Conservation (phyloP, 768 basidiomycete species). For the Kwoniella dendrophila region DNA sequence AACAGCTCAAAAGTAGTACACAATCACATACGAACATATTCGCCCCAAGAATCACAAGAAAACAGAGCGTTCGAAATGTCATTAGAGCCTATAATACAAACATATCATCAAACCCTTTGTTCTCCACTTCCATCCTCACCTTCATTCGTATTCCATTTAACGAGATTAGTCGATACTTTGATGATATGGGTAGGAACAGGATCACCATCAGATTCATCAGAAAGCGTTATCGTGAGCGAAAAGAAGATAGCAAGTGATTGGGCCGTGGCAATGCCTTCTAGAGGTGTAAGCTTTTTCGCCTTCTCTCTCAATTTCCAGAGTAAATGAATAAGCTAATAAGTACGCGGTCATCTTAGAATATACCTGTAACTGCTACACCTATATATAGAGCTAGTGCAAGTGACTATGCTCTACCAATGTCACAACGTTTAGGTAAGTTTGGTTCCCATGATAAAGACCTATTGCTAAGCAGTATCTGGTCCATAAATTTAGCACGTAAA, state of each 20-base stretch:
- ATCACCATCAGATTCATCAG: constrained; percentile 11
- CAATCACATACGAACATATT: background rate
- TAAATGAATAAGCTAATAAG: constrained; percentile 10
- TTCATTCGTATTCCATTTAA: constrained; percentile 43
- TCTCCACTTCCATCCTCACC: constrained; percentile 32
- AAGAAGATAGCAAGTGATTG: constrained; percentile 42
- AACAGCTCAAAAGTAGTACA: background rate
- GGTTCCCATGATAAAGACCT: background rate
- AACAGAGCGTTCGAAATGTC: constrained; percentile 3
- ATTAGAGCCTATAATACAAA: constrained; percentile 20
- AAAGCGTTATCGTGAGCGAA: constrained; percentile 14
- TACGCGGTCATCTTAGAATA: constrained; percentile 18
- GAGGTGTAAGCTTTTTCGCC: constrained; percentile 35
- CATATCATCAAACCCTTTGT: constrained; percentile 32
- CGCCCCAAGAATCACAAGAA: background rate
- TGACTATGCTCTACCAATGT: constrained; percentile 42
- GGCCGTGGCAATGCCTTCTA: constrained; percentile 48
- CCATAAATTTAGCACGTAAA: constrained; percentile 31
- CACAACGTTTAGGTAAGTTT: constrained; percentile 43
- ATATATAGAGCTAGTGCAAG: constrained; percentile 37
- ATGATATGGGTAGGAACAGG: constrained; percentile 46
- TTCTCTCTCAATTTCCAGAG: background rate
- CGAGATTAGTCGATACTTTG: constrained; percentile 34
- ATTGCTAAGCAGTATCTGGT: background rate
- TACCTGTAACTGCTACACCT: constrained; percentile 41